Evolutionary conservation across 139 green algal species (phyloP).

Genomic region (Tetraselmis striata): DNA sequence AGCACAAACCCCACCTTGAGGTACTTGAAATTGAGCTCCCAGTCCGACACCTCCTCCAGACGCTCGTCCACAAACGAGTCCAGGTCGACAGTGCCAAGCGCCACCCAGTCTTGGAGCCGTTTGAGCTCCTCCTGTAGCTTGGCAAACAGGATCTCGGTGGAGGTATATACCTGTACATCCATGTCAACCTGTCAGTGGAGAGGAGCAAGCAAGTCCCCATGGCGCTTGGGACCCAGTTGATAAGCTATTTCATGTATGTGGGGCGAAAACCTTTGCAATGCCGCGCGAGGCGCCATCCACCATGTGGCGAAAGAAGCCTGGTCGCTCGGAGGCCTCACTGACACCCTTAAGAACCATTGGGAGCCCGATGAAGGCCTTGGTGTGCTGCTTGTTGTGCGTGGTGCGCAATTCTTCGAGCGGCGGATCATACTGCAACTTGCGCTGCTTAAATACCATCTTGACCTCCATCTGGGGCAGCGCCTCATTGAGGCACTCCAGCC

Average conservation of each 20-base stretch:
- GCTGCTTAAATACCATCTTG: slow-evolving; percentile 59
- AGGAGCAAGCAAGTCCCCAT: too few species aligned
- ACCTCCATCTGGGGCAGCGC: slow-evolving; percentile 54
- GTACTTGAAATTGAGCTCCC: slow-evolving; percentile 65
- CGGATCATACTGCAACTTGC: slow-evolving; percentile 58
- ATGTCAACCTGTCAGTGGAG: too few species aligned
- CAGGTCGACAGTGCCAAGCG: slow-evolving; percentile 51
- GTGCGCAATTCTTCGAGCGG: slow-evolving; percentile 70
- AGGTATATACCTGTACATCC: slow-evolving; percentile 67
- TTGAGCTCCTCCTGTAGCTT: slow-evolving; percentile 51
- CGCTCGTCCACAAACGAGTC: slow-evolving; percentile 65
- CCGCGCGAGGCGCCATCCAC: slow-evolving; percentile 39
- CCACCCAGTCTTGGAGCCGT: slow-evolving; percentile 57
- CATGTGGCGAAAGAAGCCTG: slow-evolving; percentile 70
- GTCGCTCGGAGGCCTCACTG: slow-evolving; percentile 47
- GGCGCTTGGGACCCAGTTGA: too few species aligned
- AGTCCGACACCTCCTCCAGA: slow-evolving; percentile 53
- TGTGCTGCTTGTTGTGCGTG: slow-evolving; percentile 51
- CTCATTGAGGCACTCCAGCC: slow-evolving; percentile 62
- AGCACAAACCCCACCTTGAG: too few species aligned
- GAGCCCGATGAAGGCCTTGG: slow-evolving; percentile 55
- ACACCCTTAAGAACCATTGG: slow-evolving; percentile 54
- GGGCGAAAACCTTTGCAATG: slow-evolving; percentile 46
- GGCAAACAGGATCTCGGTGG: slow-evolving; percentile 38
- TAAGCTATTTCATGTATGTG: too few species aligned